Base-by-base conservation (phyloP, 768 basidiomycete genomes). In the Serendipita sp. region DNA sequence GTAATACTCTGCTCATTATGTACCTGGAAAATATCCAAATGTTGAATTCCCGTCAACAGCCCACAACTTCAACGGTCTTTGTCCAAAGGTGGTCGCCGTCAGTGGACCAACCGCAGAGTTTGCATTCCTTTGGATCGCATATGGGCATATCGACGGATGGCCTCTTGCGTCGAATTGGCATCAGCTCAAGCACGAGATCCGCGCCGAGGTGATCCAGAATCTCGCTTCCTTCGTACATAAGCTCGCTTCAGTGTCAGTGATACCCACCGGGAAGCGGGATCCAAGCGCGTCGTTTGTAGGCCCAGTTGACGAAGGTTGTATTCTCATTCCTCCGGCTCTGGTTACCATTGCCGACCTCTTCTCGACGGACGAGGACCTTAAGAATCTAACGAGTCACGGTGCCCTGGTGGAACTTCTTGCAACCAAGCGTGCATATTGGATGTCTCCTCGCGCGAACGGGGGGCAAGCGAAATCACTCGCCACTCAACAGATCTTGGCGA, bases 141-240 rank as follows among this genome's bases (percentile, higher is more conserved):
- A 60, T 32, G 35, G 32, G n/a, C 28, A 60, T n/a, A 8, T 38
- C 11, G 35, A 60, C 10, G 56, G 56, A n/a, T 60, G 56, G 56
- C 56, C 56, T 28, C 56, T 60, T 35, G 16, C 56, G 8, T 30
- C 56, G 3, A 60, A 60, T n/a, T 60, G 56, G 56, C 56, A 60
- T n/a, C 56, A 60, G n/a, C 56, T 60, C 34, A 23, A 30, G 56
- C 56, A 16, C 18, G 35, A 8, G 28, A 36, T 32, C 10, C 56
- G 56, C 16, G 35, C 11, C 5, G 16, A 23, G 16, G 56, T 60
- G 10, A 36, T 60, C 56, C 11, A 60, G 5, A 60, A 60, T 35
- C 23, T 60, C 8, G 56, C 56, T 10, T 28, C 23, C 23, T 60
- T 30, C 35, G 34, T 36, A 11, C 7, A 8, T 35, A 10, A 60